Percentiles rank a stretch among this genome's conserved stretches.
Conservation (phyloP, 345 rosid species). For the Isatis tinctoria region DNA sequence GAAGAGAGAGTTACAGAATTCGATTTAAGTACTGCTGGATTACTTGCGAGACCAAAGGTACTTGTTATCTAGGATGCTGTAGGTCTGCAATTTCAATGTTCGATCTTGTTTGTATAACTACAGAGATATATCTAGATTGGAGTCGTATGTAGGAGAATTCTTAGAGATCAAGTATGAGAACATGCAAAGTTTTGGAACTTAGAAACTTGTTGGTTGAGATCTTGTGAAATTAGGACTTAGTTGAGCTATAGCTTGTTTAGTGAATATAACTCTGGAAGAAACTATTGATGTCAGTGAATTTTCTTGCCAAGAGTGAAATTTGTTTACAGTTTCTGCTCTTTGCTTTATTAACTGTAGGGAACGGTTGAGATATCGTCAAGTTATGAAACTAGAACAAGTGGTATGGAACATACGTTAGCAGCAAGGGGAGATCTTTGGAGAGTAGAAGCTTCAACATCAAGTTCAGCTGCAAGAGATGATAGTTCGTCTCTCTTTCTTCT, state of each 20-base stretch:
- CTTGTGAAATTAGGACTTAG: background rate
- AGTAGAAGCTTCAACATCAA: conserved; percentile 72
- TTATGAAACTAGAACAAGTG: conserved; percentile 69
- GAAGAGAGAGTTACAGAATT: conserved; percentile 56
- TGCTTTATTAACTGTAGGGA: conserved; percentile 45
- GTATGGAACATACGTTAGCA: conserved; percentile 68
- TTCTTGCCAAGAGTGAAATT: background rate
- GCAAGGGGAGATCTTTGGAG: conserved; percentile 98
- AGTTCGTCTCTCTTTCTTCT: conserved; percentile 83
- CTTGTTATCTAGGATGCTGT: conserved; percentile 6
- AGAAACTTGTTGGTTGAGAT: background rate
- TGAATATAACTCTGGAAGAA: background rate
- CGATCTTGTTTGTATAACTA: background rate
- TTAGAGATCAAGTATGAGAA: background rate
- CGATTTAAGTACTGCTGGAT: conserved; percentile 48
- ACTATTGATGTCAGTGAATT: background rate
- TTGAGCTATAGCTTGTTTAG: background rate
- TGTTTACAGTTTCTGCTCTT: background rate
- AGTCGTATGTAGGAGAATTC: background rate
- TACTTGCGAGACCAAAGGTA: conserved; percentile 72
- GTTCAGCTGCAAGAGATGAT: conserved; percentile 57
- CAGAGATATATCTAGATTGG: background rate
- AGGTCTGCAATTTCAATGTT: too few species aligned
- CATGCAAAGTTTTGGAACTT: background rate
- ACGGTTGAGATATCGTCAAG: conserved; percentile 67